Base-by-base conservation (phyloP, 495 filamentous ascomycete species). In the Tetracladium setigerum region DNA sequence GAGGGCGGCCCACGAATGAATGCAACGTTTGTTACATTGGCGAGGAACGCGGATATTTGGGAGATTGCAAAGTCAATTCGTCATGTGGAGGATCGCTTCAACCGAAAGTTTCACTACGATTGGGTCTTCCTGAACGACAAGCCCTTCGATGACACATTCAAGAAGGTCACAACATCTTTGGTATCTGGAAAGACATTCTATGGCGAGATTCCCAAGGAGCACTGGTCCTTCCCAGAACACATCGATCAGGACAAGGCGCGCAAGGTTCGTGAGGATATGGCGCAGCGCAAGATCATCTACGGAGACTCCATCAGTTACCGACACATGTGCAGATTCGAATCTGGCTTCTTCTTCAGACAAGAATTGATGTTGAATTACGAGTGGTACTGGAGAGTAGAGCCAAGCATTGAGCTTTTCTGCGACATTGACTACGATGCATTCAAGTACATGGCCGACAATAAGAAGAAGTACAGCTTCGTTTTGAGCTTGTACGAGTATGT, bases 51-150 rank as follows among this genome's bases (percentile, higher is more conserved):
- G 27, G 92, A 98, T 63, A 64, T 96, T 34, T 98, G 94, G 94
- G 92, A 97, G 27, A 95, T 98, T 56, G 84, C 89, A 18, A 81
- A 85, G 57, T 94, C 88, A 7, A 98, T 98, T 59, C 87, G 92
- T 17, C 83, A 91, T 53, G 81, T 98, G 30, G 92, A 98, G 67
- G 92, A 98, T 62, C 84, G 92, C 53, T 97, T 98, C 80, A 98
- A 98, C 67, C 78, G 81, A 54, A 83, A 89, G 41, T 97, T 84
- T 66, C 83, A 96, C 70, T 98, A 98, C 65, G 92, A 97, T 61
- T 98, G 92, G 92, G 94, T 98, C 22, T 98, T 98, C 71, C 66
- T 98, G 53, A 98, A 98, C 64, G 92, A 98, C 62, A 77, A 88
- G 61, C 84, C 87, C 1, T 98, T 98, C 57, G 86, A 95, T 56